Base-by-base conservation (phyloP, 2,329 filamentous ascomycete genomes). In the Sclerotinia trifoliorum region DNA sequence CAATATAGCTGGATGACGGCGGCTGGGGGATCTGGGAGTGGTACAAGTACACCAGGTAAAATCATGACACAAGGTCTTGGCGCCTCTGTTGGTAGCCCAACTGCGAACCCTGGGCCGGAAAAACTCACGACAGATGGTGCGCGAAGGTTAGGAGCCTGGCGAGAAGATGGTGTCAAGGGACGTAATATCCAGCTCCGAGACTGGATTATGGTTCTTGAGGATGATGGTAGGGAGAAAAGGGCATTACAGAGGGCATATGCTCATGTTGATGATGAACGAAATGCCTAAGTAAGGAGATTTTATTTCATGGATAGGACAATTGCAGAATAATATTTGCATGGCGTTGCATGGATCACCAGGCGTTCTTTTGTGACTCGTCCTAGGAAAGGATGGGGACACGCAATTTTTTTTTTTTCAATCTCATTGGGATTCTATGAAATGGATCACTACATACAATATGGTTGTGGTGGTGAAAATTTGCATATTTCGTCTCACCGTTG, bases 171-270 rank as follows among this genome's bases (percentile, higher is more conserved):
- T 65, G 87, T 90, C 29, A 90, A 90, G 76, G 93, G 92, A 44
- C 86, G 84, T 73, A 89, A 89, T 35, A 92, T 97, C 60, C 93
- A 97, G 80, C 82, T 96, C 65, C 86, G 94, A 66, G 94, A 97
- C 78, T 88, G 93, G 81, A 82, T 96, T 21, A 83, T 87, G 26
- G 91, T 91, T 69, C 83, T 97, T 58, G 94, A 97, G 78, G 83
- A 88, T 63, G 92, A 96, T 77, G 90, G 91, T 1, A 84, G 83
- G 72, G 90, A 93, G 77, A 81, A 81, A 72, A 85, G 82, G 76
- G 85, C 88, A 32, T 77, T 92, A 60, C 87, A 90, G 76, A 79
- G 72, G 65, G 74, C 74, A 29, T 78, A 78, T 57, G 60, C 73
- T 54, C 65, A 46, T 48, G 70, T 76, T 17, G 77, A 77, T 52